phyloP scores from a whole-genome alignment of 2,329 filamentous ascomycete species.

The Aspergillus carbonarius region DNA sequence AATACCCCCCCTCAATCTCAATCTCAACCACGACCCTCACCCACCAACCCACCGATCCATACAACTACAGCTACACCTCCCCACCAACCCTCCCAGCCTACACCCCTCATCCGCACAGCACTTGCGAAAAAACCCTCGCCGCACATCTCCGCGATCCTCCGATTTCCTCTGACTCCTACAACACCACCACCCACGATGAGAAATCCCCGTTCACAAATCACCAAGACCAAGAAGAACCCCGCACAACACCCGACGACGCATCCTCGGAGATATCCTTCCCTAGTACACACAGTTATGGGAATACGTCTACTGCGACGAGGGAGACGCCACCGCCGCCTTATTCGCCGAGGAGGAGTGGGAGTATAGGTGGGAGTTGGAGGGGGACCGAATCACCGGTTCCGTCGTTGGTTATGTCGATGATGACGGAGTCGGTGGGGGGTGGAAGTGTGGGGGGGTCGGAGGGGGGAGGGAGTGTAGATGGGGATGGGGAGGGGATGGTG shows the following conservation, averaged over 20 bases:
- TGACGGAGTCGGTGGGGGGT: conserved; percentile 13
- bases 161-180: conserved; percentile 24
- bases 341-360: conserved; percentile 24
- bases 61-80: conserved; percentile 33
- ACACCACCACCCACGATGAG: conserved; percentile 25
- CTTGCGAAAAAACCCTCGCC: conserved; percentile 42
- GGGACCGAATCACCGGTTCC: conserved; percentile 25
- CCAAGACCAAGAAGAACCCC: conserved; percentile 8
- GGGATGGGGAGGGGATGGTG: conserved; percentile 15
- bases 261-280: conserved; percentile 44
- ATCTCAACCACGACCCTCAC: neutral
- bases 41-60: neutral
- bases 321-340: conserved; percentile 46
- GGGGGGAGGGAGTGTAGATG: neutral
- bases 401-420: conserved; percentile 34
- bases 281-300: conserved; percentile 42
- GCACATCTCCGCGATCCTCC: conserved; percentile 33
- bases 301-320: conserved; percentile 45
- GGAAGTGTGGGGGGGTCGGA: conserved; percentile 11
- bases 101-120: conserved; percentile 39
- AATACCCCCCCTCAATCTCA: neutral
- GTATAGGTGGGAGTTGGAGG: neutral
- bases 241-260: conserved; percentile 33
- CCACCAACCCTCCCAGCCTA: conserved; percentile 43
- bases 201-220: conserved; percentile 23